Evolutionary conservation across 1,284 basidiomycete genomes (phyloP).

Genomic region (Irpex sp.): DNA sequence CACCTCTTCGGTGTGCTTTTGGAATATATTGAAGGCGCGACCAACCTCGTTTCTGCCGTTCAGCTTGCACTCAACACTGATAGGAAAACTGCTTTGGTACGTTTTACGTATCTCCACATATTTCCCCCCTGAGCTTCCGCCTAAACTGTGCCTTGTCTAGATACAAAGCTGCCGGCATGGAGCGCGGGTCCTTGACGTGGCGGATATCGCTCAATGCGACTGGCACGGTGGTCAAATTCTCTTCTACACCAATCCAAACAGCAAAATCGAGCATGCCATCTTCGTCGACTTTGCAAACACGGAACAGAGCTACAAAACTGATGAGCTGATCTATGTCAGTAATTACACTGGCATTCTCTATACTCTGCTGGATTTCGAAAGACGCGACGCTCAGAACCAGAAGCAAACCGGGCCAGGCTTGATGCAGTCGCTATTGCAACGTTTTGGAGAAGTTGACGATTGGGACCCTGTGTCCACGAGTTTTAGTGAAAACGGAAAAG

Average conservation of each 20-base stretch:
- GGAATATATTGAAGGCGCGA: background rate
- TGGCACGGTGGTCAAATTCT: slow-evolving; percentile 6
- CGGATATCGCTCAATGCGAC: slow-evolving; percentile 2
- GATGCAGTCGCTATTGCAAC: background rate
- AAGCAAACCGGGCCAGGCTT: too few species aligned
- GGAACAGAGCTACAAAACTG: background rate
- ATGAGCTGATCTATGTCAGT: background rate
- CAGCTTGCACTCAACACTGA: background rate
- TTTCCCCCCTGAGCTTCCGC: background rate
- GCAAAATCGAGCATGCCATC: slow-evolving; percentile 1
- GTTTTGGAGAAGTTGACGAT: background rate
- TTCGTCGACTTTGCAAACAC: slow-evolving; percentile 2
- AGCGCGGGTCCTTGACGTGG: slow-evolving; percentile 3
- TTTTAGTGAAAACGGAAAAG: background rate
- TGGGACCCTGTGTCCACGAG: background rate
- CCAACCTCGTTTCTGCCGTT: background rate
- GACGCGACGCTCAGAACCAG: too few species aligned
- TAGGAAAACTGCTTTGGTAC: background rate
- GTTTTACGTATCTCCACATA: background rate
- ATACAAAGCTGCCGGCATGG: slow-evolving; percentile 6
- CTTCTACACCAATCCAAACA: slow-evolving; percentile 1
- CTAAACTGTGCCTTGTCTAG: background rate
- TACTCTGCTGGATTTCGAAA: background rate
- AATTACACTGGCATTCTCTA: background rate
- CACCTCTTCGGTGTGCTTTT: background rate